Base-by-base conservation (phyloP, 805 yeast species). In the Candida coquimbonensis region DNA sequence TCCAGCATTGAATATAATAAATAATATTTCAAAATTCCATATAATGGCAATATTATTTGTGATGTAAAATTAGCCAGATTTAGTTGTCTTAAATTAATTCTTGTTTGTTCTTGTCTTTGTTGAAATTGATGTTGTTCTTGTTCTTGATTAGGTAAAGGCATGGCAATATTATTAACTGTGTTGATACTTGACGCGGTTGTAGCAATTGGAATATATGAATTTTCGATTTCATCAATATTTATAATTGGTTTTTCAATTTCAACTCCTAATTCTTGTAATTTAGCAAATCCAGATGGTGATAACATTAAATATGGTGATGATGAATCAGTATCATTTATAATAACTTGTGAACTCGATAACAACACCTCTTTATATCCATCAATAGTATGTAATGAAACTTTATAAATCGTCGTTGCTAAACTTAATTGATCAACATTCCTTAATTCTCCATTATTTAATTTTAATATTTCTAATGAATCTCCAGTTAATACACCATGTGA, bases 261-360 rank as follows among this genome's bases (percentile, higher is more conserved):
- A 13, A 56, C 44, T 2, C 55, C 57, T 4, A 56, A 31, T 7
- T 49, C 19, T n/a, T 27, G 37, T 14, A 62, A 26, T 33, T 49
- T 52, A 1, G 63, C 59, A 16, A 48, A 42, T 0, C 64, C 66
- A 3, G 64, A 42, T 7, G 58, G 59, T 7, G 53, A 56, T 1
- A 61, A 26, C 62, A 62, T 56, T 9, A 60, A 19, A 46, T 59
- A 61, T 2, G 60, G 58, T n/a, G 42, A 44, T 2, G 38, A 26
- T 5, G 59, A 56, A 33, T 55, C 53, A 4, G 55, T 27, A n/a
- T 54, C 49, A 34, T 62, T 60, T 26, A 60, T 48, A 1, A 59
- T 53, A 0, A 45, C 56, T 38, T 62, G 59, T 1, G 59, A 51
- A 2, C 59, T 43, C 3, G 64, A 56, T 9, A 62, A 46, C 12